Evolutionary conservation across 2,329 filamentous ascomycete genomes (phyloP), one percentile per base, ranked within the genome.

Genomic region (Ceratocystis diversiconidia): DNA sequence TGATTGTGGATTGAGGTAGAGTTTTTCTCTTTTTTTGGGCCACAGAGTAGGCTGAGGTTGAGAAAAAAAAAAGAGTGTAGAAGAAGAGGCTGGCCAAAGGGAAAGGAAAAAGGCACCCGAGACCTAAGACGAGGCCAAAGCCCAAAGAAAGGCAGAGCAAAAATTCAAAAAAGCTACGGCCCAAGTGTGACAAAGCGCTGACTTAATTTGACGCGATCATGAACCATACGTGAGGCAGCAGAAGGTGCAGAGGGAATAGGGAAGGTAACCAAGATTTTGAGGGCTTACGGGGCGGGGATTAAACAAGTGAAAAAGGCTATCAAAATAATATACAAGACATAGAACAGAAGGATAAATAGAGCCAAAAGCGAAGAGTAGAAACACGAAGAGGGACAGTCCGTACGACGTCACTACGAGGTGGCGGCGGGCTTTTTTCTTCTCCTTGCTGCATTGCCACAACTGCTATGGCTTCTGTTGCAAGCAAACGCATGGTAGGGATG

Each of bases 161-260:
- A 55, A 55, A 55, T 8, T 10, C n/a, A 55, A 25, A 41, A 55
- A 55, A 55, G 50, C 50, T 55, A 22, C 22, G 28, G 50, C 50
- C 50, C 50, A 55, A 55, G 50, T 55, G 50, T 55, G 50, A 55
- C 50, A 55, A 55, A 55, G 50, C 50, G 50, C 50, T 19, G 17
- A 48, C 46, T 22, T 25, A 55, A 30, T 30, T 19, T 15, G 50
- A 15, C 19, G 19, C 12, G 50, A 55, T 19, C 50, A 55, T 55
- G 22, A 55, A 25, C 50, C 50, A 30, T 15, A 15, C 22, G 50
- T 19, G 22, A 55, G 50, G 50, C 50, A 15, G 50, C 19, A 55
- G 25, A 15, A 30, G 50, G n/a, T 48, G 17, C 46, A n/a, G 46
- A 48, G 46, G 17, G 46, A 48, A 48, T n/a, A 48, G 19, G n/a